Evolutionary conservation across 2,329 filamentous ascomycete genomes (phyloP), one percentile per base, ranked within the genome.

Genomic region (Sphaceloma murrayae): DNA sequence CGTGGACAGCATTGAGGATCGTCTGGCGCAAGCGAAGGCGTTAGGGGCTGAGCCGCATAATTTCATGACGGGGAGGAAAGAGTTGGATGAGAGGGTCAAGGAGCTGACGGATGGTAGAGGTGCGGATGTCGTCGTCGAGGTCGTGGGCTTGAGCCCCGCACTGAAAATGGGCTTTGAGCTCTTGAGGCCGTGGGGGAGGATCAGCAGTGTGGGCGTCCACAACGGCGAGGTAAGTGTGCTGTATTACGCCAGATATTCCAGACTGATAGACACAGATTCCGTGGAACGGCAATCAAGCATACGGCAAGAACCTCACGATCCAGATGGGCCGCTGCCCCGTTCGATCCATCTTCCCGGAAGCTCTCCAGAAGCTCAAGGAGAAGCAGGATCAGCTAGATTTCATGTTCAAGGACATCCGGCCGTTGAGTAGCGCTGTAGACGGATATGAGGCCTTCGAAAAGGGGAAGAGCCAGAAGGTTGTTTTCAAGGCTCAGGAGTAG

Each of bases 31-130:
- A 31, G 88, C 87, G 17, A 74, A 70, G 58, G 71, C 67, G 2
- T 68, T 94, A 1, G 87, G 87, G 2, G 88, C 85, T 2, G 85
- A 89, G 62, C 80, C 85, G 1, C 78, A 87, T 63, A 88, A 94
- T 60, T 89, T 89, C 62, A 64, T 73, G 56, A 77, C 68, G 2
- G 75, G 85, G 48, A 72, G 71, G 36, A 75, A 79, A 29, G 76
- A 72, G 2, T 71, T 93, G 59, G 65, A 78, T 45, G 70, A 73
- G 53, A 74, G 81, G 43, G 78, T 94, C 43, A 78, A 78, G 56
- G 81, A 84, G 53, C 74, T 80, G 36, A 91, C 85, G 0, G 72
- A 82, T 11, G 86, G 86, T 5, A 72, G 88, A 29, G 88, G 88
- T 5, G 87, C 87, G 10, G 88, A 95, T 63, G 78, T 85, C 13